Base-by-base conservation (phyloP, 495 filamentous ascomycete species). In the Hyaloscypha variabilis region DNA sequence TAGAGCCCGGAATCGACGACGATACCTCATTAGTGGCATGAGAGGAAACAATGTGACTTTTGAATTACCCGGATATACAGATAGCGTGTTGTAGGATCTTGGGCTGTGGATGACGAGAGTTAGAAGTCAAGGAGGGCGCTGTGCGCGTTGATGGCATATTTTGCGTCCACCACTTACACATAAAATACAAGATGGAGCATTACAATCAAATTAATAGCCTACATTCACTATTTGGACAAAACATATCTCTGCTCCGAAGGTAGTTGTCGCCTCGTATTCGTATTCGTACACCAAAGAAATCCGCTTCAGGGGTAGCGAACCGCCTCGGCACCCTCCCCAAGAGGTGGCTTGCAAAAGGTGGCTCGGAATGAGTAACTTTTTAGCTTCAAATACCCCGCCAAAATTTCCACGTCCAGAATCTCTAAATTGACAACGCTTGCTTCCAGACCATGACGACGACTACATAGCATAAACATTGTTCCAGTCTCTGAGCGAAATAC, bases 21-120 rank as follows among this genome's bases (percentile, higher is more conserved):
- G 78, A 57, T 82, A 82, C 59, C 72, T 77, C 1, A 67, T 69
- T 0, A 74, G 72, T 25, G 80, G 79, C 11, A 62, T 72, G 21
- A 25, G 49, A 34, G 80, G 79, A 8, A 77, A 78, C 57, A 76
- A 67, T 56, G 65, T 77, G 28, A 69, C 71, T 51, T 78, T 73
- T 25, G 81, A 83, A 29, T 21, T 54, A 10, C 25, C 53, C 28
- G 56, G 56, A 24, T 52, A 66, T 3, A 54, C 17, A 8, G 60
- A 63, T 21, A 55, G 24, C 10, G n/a, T 63, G 26, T 5, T 63
- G 60, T 10, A 46, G 39, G 19, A 46, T 46, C 17, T 46, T 0
- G 39, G 39, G 39, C n/a, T n/a, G n/a, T n/a, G n/a, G n/a, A n/a
- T n/a, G n/a, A n/a, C n/a, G n/a, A n/a, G n/a, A n/a, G n/a, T n/a